Evolutionary conservation across 305 asterid species (phyloP), one percentile per base, ranked within the genome.

Genomic region (Fraxinus latifolia): DNA sequence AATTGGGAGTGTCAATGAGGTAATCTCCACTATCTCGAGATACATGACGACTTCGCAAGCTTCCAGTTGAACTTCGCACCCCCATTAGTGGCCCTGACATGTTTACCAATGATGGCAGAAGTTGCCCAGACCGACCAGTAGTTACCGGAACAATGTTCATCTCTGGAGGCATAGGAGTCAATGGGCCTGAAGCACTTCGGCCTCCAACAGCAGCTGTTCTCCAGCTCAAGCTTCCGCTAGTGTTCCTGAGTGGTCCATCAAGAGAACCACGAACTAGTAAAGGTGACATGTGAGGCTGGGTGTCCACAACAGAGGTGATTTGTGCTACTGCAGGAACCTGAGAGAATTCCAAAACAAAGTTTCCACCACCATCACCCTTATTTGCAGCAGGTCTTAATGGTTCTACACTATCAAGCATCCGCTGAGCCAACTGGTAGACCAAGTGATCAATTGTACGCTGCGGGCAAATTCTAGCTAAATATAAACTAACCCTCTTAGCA

Each of bases 171-270:
- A 96, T 91, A 37, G 99, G 95, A 85, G 27, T 96, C 87, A 96
- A 86, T 55, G 99, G 99, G 34, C 99, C 98, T 0, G 99, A 96
- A 79, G 99, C 96, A 81, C 98, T 94, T 88, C 99, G 87, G 67
- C 98, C 97, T 65, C 98, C 99, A 79, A 94, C 98, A 34, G 89
- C 97, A 42, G 98, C 93, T 23, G 99, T 96, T 85, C 99, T 89
- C 99, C 99, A 96, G 93, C 98, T 93, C 88, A 93, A 85, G 91
- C 98, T 96, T 85, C 98, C 99, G 75, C 98, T 93, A n/a, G 99
- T 86, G 84, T 96, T 96, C 86, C 98, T 86, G 33, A 94, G 87
- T 50, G 98, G 99, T 65, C 98, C 99, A 47, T 96, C 99, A 74
- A 96, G 95, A 44, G 99, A 96, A 25, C 98, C 98, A 29, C 99